Percentiles rank a stretch among this genome's conserved stretches.
Evolutionary conservation across 2,329 filamentous ascomycete species (phyloP).

Genomic region (Ascochyta clinopodiicola): DNA sequence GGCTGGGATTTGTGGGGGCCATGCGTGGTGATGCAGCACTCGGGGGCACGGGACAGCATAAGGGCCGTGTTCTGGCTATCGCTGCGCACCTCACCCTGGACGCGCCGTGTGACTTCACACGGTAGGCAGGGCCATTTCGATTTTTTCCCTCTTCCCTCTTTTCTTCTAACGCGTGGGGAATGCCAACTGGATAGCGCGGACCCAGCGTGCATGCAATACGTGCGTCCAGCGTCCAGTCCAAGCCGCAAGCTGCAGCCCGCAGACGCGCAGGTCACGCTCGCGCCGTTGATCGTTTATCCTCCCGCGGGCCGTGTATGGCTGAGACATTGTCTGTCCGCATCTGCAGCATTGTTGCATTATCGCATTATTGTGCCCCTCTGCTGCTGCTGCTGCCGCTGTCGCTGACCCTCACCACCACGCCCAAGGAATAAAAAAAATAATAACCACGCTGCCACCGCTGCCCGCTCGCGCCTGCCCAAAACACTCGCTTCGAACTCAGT

Average conservation of each 20-base stretch:
- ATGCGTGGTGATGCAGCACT: constrained; percentile 11
- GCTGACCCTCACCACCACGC: constrained; percentile 5
- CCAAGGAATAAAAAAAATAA: neutral
- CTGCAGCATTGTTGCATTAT: neutral
- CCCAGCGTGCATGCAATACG: neutral
- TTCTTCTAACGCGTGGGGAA: constrained; percentile 8
- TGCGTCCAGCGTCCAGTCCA: neutral
- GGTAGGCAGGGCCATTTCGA: neutral
- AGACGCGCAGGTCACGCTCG: constrained; percentile 13
- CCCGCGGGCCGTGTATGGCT: constrained; percentile 6
- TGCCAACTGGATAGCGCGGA: constrained; percentile 15
- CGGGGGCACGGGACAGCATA: neutral
- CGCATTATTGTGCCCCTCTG: constrained; percentile 14
- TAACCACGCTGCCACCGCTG: neutral
- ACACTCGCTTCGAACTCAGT: constrained; percentile 10
- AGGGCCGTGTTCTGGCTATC: neutral
- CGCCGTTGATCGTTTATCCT: constrained; percentile 6
- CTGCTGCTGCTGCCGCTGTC: constrained; percentile 2
- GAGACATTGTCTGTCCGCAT: constrained; percentile 4
- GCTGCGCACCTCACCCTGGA: neutral
- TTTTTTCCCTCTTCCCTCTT: neutral
- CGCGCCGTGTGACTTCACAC: constrained; percentile 6
- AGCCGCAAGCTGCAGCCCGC: constrained; percentile 8
- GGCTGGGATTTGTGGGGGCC: neutral
- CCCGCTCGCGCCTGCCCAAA: neutral